phyloP scores from a whole-genome alignment of 495 filamentous ascomycete species.

The Cairneyella variabilis region DNA sequence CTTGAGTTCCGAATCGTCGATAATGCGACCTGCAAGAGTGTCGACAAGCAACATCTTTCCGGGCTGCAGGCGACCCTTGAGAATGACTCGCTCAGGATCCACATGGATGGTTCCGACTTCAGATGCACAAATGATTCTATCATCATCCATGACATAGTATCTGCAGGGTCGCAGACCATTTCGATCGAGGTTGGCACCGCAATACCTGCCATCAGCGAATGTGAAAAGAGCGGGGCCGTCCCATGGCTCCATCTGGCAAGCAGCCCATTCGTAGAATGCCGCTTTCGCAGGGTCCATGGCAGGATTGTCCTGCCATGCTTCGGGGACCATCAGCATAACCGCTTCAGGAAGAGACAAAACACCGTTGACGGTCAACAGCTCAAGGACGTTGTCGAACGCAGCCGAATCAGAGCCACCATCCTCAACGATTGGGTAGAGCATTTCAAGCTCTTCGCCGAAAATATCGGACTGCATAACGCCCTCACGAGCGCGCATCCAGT shows the following conservation, averaged over 20 bases:
- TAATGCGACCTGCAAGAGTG: conserved; percentile 90
- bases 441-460: conserved; percentile 90
- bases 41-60: conserved; percentile 98
- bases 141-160: conserved; percentile 97
- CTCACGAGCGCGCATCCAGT: conserved; percentile 99
- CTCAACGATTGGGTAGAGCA: conserved; percentile 92
- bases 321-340: conserved; percentile 98
- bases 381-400: conserved; percentile 96
- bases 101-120: conserved; percentile 95
- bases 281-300: conserved; percentile 94
- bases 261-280: conserved; percentile 99
- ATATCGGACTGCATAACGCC: conserved; percentile 91
- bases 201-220: conserved; percentile 96
- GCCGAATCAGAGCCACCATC: conserved; percentile 97
- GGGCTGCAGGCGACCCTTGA: conserved; percentile 93
- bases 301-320: conserved; percentile 96
- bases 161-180: conserved; percentile 96
- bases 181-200: conserved; percentile 96
- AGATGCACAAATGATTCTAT: conserved; percentile 97
- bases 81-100: conserved; percentile 83
- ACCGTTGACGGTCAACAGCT: conserved; percentile 93
- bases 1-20: conserved; percentile 94
- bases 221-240: conserved; percentile 98
- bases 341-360: conserved; percentile 96
- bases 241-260: conserved; percentile 99